Evolutionary conservation across 2,329 filamentous ascomycete genomes (phyloP).

Genomic region (Helotiales sp.): DNA sequence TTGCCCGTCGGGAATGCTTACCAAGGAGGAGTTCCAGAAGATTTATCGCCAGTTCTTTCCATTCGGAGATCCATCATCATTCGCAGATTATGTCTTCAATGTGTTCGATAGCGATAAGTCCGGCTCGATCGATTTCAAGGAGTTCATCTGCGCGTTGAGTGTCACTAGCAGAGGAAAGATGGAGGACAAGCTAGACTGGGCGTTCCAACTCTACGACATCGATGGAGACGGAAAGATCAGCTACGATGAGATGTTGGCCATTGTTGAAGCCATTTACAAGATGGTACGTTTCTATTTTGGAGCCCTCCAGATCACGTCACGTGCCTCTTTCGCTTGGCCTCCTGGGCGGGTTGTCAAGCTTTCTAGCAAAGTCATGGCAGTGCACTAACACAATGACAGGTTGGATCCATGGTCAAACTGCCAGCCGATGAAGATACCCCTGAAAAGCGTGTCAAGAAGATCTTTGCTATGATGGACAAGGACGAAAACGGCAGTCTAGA

Average conservation of each 20-base stretch:
- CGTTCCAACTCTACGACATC: constrained; percentile 98
- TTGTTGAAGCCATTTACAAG: constrained; percentile 99
- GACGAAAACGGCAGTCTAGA: constrained; percentile 97
- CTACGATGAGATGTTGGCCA: constrained; percentile 98
- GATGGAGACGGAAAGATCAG: constrained; percentile 99
- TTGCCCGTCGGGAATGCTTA: constrained; percentile 94
- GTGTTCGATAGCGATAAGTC: constrained; percentile 98
- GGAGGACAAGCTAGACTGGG: constrained; percentile 99
- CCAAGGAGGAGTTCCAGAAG: constrained; percentile 98
- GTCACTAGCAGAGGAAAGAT: constrained; percentile 97
- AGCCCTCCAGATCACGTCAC: constrained; percentile 6
- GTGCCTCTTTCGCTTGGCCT: not conserved
- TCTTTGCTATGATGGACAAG: constrained; percentile 99
- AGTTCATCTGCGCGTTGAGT: constrained; percentile 97
- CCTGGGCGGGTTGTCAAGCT: not conserved
- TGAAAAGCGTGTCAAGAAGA: constrained; percentile 97
- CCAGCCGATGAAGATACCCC: constrained; percentile 99
- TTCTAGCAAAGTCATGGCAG: constrained; percentile 7
- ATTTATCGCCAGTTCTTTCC: constrained; percentile 99
- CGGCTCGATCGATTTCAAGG: constrained; percentile 98
- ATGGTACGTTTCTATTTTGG: constrained; percentile 68
- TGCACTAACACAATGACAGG: constrained; percentile 56
- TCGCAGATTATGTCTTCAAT: constrained; percentile 99
- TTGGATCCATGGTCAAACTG: constrained; percentile 98
- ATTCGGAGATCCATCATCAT: constrained; percentile 95